Percentiles rank a stretch among this genome's conserved stretches.
Conservation (phyloP, 495 filamentous ascomycete species). For the Ramalina peruviana region DNA sequence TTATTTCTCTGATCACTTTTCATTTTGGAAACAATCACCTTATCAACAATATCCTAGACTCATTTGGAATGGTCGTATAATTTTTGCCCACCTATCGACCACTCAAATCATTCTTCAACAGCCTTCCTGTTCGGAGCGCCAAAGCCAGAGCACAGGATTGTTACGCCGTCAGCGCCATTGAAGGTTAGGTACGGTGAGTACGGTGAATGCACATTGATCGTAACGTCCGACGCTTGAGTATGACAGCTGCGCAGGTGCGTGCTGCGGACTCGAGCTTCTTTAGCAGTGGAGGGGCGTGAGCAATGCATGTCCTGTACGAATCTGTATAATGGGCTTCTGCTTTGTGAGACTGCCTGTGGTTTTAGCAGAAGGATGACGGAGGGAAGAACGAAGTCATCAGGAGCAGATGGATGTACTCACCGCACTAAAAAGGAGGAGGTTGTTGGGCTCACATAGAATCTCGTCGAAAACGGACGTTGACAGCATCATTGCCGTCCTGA, state of each 20-base stretch:
- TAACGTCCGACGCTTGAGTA: background rate
- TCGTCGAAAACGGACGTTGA: background rate
- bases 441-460: background rate
- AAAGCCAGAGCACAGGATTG: background rate
- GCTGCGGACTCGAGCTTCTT: background rate
- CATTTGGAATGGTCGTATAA: too few relatives aligned
- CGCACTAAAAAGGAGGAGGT: constrained; percentile 1
- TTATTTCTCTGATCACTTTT: too few relatives aligned
- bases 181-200: background rate
- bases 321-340: background rate
- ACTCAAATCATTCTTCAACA: background rate
- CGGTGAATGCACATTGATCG: background rate
- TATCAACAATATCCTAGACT: too few relatives aligned
- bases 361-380: background rate
- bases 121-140: background rate
- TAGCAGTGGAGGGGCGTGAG: background rate
- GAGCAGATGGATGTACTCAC: background rate
- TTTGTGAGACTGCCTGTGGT: too few relatives aligned
- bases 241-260: background rate
- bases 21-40: too few relatives aligned
- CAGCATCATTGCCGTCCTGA: background rate
- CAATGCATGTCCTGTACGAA: background rate
- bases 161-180: background rate
- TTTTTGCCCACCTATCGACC: too few relatives aligned
- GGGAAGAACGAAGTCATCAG: background rate